phyloP scores from a whole-genome alignment of 75 land plant genomes.

The Chamaecyparis obtusa region DNA sequence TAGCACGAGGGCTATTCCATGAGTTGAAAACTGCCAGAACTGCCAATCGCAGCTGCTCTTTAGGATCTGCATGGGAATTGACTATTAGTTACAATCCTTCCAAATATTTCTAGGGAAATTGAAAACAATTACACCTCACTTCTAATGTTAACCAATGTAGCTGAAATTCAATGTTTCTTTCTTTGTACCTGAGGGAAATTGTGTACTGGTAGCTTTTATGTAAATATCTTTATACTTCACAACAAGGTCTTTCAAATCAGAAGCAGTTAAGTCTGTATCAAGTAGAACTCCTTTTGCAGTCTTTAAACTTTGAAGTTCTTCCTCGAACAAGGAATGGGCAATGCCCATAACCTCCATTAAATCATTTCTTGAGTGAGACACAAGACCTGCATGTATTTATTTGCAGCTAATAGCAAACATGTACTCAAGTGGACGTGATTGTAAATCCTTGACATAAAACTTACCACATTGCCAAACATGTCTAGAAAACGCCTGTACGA shows the following conservation, averaged over 20 bases:
- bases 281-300: conserved; percentile 49
- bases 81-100: neutral
- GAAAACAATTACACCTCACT: conserved; percentile 6
- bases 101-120: neutral
- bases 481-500: conserved; percentile 94
- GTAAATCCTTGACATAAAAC: conserved; percentile 22
- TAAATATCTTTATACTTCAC: conserved; percentile 81
- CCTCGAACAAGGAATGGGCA: conserved; percentile 84
- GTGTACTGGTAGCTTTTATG: conserved; percentile 63
- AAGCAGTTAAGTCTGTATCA: conserved; percentile 81
- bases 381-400: neutral
- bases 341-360: conserved; percentile 81
- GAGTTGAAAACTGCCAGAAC: conserved; percentile 92
- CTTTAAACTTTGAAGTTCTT: conserved; percentile 80
- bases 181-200: conserved; percentile 82
- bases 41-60: conserved; percentile 74
- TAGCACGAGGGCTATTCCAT: conserved; percentile 95
- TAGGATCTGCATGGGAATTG: conserved; percentile 69
- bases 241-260: conserved; percentile 92
- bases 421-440: neutral
- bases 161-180: neutral
- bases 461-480: conserved; percentile 98
- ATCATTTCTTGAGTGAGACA: conserved; percentile 3
- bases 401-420: neutral
- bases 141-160: neutral